These are phyloP conservation scores for Podospora anserina DNA, from an alignment of 495 filamentous ascomycete species.

Conservation along the genomic window DNA sequence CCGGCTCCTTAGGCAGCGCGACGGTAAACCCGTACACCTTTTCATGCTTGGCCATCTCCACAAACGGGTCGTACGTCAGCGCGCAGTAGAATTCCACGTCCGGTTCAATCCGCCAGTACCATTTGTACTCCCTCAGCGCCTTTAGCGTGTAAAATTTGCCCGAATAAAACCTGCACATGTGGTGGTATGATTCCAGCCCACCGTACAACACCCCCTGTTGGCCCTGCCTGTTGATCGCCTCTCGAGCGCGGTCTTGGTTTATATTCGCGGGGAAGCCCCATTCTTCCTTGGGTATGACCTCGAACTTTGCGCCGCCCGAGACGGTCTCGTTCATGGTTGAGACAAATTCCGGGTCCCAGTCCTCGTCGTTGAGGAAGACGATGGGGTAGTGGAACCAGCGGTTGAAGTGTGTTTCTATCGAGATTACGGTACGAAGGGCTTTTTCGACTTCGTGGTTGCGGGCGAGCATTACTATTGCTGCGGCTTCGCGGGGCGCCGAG, in stretches of 20 bases:
- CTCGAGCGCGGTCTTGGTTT: constrained; percentile 71
- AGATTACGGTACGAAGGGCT: constrained; percentile 86
- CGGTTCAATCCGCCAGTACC: constrained; percentile 57
- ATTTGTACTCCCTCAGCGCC: constrained; percentile 44
- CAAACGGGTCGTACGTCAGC: constrained; percentile 56
- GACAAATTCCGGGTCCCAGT: constrained; percentile 84
- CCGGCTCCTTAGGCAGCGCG: constrained; percentile 47
- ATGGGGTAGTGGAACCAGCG: constrained; percentile 96
- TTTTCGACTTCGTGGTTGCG: constrained; percentile 87
- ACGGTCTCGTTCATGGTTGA: constrained; percentile 75
- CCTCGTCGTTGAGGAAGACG: constrained; percentile 91
- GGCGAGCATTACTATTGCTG: constrained; percentile 88
- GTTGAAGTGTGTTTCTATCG: constrained; percentile 95
- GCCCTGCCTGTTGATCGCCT: constrained; percentile 82
- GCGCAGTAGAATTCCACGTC: constrained; percentile 52
- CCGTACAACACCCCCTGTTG: constrained; percentile 91
- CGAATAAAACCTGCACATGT: constrained; percentile 97
- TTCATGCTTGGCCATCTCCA: constrained; percentile 49
- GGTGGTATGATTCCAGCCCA: constrained; percentile 98
- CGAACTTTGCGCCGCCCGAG: constrained; percentile 72
- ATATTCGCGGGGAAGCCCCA: constrained; percentile 96
- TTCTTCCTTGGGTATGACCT: constrained; percentile 70
- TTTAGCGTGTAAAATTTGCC: constrained; percentile 63
- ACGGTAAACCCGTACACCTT: constrained; percentile 55
- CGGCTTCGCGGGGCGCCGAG: constrained; percentile 73